Evolutionary conservation across 2,329 filamentous ascomycete species (phyloP).

Genomic region (Stenocarpella maydis): DNA sequence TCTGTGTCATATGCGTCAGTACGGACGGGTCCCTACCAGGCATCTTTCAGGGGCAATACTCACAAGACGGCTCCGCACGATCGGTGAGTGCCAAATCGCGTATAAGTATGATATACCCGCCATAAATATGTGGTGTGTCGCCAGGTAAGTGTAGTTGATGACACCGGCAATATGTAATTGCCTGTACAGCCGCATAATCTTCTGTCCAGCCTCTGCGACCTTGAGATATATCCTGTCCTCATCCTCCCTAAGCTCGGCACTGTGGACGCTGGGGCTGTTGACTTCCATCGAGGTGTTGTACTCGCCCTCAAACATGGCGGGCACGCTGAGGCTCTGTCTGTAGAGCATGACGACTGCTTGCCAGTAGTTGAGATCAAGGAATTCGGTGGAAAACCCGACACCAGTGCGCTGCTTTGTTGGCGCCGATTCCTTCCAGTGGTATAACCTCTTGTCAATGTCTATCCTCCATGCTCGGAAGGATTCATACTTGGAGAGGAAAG

Average conservation of each 20-base stretch:
- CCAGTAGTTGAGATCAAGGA: constrained; percentile 96
- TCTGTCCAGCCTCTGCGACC: constrained; percentile 93
- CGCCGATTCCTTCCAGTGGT: constrained; percentile 85
- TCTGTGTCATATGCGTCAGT: constrained; percentile 54
- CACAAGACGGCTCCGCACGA: constrained; percentile 86
- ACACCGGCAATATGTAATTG: constrained; percentile 87
- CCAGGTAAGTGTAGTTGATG: constrained; percentile 95
- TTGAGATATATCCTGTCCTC: constrained; percentile 94
- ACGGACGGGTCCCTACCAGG: neutral
- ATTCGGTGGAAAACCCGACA: constrained; percentile 88
- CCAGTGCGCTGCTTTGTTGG: constrained; percentile 82
- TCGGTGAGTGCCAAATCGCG: constrained; percentile 94
- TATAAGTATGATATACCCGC: constrained; percentile 96
- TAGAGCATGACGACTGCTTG: constrained; percentile 97
- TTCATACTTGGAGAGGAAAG: constrained; percentile 83
- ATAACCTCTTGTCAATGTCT: constrained; percentile 83
- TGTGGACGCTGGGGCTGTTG: constrained; percentile 68
- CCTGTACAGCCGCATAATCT: constrained; percentile 88
- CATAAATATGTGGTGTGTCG: constrained; percentile 97
- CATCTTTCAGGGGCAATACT: constrained; percentile 46
- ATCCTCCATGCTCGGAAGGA: constrained; percentile 89
- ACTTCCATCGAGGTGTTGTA: constrained; percentile 72
- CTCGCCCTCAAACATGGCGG: constrained; percentile 84
- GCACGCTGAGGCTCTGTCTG: constrained; percentile 86
- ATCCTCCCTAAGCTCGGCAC: constrained; percentile 75